Base-by-base conservation (phyloP, 2,329 filamentous ascomycete species). In the Zasmidium cellare region DNA sequence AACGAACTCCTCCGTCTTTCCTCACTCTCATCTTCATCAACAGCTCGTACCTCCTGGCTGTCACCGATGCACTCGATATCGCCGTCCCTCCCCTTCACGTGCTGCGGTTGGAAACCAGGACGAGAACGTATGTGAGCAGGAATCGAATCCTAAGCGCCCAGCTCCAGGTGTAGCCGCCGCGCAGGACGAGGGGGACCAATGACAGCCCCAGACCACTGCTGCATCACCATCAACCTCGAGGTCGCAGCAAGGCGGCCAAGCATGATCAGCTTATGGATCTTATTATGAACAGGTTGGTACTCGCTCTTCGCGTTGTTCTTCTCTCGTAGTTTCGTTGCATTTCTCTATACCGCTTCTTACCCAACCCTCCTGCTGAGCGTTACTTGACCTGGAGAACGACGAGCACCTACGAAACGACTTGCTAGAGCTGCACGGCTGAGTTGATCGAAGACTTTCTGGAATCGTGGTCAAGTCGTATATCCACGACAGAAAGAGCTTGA, bases 231-330 rank as follows among this genome's bases (percentile, higher is more conserved):
- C 12, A 16, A 16, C 12, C 28, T 41, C 35, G 35, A 59, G 57
- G 52, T 51, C 53, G 53, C 55, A 56, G 58, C 50, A 23, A 25
- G 46, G 51, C 61, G 58, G 58, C 60, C 55, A 55, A 58, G 56
- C n/a, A n/a, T n/a, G n/a, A 53, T 59, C 57, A 59, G 56, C 57
- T 57, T 61, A 57, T 49, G 41, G 53, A 24, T 35, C 41, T 56
- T 22, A 38, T 53, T 35, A 50, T 45, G 45, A 41, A 51, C 22
- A 59, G 52, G 41, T 53, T 48, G 23, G 55, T 28, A 23, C 41
- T 55, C 23, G 9, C 6, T 46, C 49, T 51, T 20, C 35, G 28
- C 20, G 3, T 22, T 50, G 2, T 47, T 16, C 14, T 46, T 31
- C 18, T 51, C 24, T 44, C 41, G 11, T 31, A 7, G 28, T 19